Evolutionary conservation across 2,329 filamentous ascomycete genomes (phyloP), one percentile per base, ranked within the genome.

Genomic region (Rhynchosporium graminicola): DNA sequence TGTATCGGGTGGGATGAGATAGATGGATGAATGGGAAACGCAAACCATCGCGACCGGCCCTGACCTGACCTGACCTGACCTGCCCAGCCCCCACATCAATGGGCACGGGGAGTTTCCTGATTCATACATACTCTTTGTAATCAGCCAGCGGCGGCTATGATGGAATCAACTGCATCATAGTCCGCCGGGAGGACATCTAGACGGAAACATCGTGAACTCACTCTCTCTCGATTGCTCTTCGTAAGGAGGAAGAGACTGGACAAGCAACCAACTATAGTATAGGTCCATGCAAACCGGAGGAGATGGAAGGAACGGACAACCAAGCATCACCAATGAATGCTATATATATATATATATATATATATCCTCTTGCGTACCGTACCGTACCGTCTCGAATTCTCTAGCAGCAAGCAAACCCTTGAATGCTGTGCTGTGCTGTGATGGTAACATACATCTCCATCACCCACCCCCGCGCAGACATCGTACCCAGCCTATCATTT

Each of bases 71-170:
- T 54, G 31, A 31, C 50, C 31, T 33, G 12, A 33, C 48, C 29
- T 31, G 9, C 12, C 20, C 20, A 20, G 20, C 20, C 20, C 20
- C 20, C 20, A 20, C 20, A 20, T 20, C 20, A 20, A 20, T 20
- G 20, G 20, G 20, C 20, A 20, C 20, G 20, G 20, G 20, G 20
- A 20, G 20, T 20, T 20, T 20, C 1, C 20, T 20, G 20, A 20
- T 20, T 1, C 31, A 54, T 38, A 38, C 31, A 40, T 31, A 54
- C 31, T 48, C 62, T 54, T 59, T 50, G 31, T 59, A 59, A 59
- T 59, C 57, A 48, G 20, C 57, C 29, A 59, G 57, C 57, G 28
- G 50, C 43, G 46, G 42, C 40, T 13, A 59, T 42, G 57, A 48
- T 50, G 20, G 13, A 42, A 40, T 59, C 10, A 15, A 43, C 12